phyloP scores from a whole-genome alignment of 2,329 filamentous ascomycete species.

The Trichoderma sp. region DNA sequence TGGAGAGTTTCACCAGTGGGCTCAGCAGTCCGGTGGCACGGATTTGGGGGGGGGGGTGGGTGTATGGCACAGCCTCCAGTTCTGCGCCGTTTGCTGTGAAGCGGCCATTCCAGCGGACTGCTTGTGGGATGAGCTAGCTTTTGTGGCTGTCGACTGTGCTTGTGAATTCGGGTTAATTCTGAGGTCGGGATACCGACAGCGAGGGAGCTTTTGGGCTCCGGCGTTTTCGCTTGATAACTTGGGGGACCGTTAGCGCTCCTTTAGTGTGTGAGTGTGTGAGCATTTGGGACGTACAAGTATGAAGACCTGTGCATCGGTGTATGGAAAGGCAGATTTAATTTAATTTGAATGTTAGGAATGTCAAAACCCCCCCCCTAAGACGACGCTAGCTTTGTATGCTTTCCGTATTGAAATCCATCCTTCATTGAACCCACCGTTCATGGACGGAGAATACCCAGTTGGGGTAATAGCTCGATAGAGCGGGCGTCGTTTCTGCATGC shows the following conservation, averaged over 20 bases:
- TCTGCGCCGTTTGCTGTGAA: neutral
- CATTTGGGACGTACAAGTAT: no score
- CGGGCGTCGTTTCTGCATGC: neutral
- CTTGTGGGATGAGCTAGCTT: neutral
- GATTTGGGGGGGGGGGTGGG: neutral
- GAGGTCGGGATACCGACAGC: neutral
- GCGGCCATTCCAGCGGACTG: neutral
- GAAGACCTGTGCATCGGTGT: neutral
- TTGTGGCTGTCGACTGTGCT: slow-evolving; percentile 1
- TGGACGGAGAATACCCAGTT: neutral
- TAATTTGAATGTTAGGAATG: neutral
- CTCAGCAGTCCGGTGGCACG: slow-evolving; percentile 5
- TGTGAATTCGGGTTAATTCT: slow-evolving; percentile 1
- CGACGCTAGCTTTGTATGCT: neutral
- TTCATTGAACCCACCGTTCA: neutral
- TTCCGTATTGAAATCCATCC: neutral
- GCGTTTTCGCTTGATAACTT: neutral
- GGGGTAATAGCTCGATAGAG: neutral
- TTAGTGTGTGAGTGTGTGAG: neutral
- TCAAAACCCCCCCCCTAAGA: neutral
- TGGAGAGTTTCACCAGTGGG: slow-evolving; percentile 18
- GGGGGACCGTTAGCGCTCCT: neutral
- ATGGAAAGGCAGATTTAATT: neutral
- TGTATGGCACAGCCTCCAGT: neutral
- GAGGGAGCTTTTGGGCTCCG: neutral